A percentile compares a stretch with the other conserved stretches of the same genome.
Evolutionary conservation across 352 stramenopile genomes (phyloP).

Genomic region (Pythium volutum): DNA sequence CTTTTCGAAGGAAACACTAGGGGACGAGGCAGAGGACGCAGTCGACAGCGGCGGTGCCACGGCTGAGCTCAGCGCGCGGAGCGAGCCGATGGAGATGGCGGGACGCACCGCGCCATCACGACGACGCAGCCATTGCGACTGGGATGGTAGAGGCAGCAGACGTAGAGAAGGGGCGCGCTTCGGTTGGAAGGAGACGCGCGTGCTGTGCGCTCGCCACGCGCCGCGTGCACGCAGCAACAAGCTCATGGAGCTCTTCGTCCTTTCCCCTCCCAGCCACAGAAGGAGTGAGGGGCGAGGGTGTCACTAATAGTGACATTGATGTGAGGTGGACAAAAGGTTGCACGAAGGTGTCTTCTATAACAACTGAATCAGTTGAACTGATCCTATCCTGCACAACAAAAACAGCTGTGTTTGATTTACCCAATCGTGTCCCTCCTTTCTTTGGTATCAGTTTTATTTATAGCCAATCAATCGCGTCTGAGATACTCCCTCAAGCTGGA

Average conservation of each 20-base stretch:
- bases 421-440: neutral
- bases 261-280: neutral
- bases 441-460: neutral
- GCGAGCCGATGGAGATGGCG: neutral
- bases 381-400: no score
- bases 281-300: neutral
- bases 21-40: neutral
- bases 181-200: neutral
- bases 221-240: conserved; percentile 3
- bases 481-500: neutral
- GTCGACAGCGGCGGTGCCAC: neutral
- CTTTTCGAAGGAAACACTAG: neutral
- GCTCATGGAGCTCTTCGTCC: neutral
- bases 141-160: neutral
- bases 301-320: neutral
- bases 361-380: neutral
- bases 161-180: neutral
- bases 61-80: neutral
- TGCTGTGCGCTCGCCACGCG: neutral
- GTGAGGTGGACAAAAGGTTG: neutral
- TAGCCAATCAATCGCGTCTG: conserved; percentile 4
- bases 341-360: conserved; percentile 4
- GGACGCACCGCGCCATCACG: neutral
- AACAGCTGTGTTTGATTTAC: no score
- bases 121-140: neutral